Conservation (phyloP, 345 rosid species). For the Anacardium occidentale region DNA sequence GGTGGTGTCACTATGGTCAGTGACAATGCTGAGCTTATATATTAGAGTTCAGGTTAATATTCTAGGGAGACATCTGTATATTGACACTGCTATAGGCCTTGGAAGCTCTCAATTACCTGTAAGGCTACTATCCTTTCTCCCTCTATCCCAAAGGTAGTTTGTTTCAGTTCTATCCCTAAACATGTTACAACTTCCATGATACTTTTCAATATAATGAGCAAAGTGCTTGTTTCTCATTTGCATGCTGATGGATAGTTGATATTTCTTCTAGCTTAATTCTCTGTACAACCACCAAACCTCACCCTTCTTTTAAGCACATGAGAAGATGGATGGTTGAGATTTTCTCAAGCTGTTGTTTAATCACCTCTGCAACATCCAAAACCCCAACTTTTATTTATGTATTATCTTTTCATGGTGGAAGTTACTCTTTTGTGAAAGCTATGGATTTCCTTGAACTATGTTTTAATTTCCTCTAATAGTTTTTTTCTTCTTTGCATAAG, state of each 20-base stretch:
- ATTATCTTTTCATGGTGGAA: not conserved
- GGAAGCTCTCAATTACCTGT: conserved; percentile 63
- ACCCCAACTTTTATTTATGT: not conserved
- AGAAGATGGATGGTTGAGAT: not conserved
- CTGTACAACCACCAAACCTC: not conserved
- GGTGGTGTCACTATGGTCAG: conserved; percentile 80
- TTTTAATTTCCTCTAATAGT: not conserved
- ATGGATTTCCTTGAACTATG: not conserved
- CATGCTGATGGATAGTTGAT: not conserved
- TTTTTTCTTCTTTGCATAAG: not conserved
- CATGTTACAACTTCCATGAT: not conserved
- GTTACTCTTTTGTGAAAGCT: not conserved
- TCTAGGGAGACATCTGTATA: conserved; percentile 87
- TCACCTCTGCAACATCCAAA: no score
- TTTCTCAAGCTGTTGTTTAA: not conserved
- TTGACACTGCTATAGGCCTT: conserved; percentile 80
- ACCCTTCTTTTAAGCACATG: not conserved
- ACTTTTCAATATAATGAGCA: not conserved
- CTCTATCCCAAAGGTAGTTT: not conserved
- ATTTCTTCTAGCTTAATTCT: not conserved
- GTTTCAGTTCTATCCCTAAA: not conserved
- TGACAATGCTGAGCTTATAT: conserved; percentile 80
- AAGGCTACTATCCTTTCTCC: conserved; percentile 33
- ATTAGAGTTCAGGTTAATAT: conserved; percentile 94
- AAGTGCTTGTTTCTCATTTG: not conserved